Evolutionary conservation across 495 filamentous ascomycete species (phyloP).

Genomic region (Collariella sp.): DNA sequence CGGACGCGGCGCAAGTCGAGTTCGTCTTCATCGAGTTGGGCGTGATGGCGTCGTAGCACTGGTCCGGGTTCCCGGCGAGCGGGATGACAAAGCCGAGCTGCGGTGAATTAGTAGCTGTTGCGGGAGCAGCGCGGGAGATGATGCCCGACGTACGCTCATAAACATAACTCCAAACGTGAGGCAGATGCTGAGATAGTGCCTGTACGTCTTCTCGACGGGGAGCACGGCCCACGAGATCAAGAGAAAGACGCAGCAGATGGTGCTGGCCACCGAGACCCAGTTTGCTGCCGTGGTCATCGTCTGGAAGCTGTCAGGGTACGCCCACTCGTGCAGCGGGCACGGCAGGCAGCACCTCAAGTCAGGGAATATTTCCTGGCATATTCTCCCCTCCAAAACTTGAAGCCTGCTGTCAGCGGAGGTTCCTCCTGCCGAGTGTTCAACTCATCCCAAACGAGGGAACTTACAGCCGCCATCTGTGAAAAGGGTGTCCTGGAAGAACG

Average conservation of each 20-base stretch:
- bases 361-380: constrained; percentile 36
- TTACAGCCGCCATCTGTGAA: constrained; percentile 37
- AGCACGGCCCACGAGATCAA: constrained; percentile 74
- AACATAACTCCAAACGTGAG: constrained; percentile 64
- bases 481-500: constrained; percentile 29
- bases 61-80: constrained; percentile 64
- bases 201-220: constrained; percentile 80
- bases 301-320: constrained; percentile 69
- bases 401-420: constrained; percentile 11
- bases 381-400: constrained; percentile 59
- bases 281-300: constrained; percentile 56
- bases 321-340: constrained; percentile 77
- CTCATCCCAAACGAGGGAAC: constrained; percentile 9
- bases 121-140: not conserved
- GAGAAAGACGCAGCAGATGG: constrained; percentile 65
- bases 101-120: not conserved
- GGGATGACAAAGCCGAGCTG: constrained; percentile 85
- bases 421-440: not conserved
- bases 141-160: constrained; percentile 60
- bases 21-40: constrained; percentile 85
- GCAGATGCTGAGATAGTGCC: constrained; percentile 87
- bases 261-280: constrained; percentile 70
- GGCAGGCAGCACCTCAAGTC: constrained; percentile 69
- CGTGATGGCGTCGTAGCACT: constrained; percentile 86
- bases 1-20: constrained; percentile 77